Evolutionary conservation across 768 basidiomycete species (phyloP).

Genomic region (Cystobasidium tubakii): DNA sequence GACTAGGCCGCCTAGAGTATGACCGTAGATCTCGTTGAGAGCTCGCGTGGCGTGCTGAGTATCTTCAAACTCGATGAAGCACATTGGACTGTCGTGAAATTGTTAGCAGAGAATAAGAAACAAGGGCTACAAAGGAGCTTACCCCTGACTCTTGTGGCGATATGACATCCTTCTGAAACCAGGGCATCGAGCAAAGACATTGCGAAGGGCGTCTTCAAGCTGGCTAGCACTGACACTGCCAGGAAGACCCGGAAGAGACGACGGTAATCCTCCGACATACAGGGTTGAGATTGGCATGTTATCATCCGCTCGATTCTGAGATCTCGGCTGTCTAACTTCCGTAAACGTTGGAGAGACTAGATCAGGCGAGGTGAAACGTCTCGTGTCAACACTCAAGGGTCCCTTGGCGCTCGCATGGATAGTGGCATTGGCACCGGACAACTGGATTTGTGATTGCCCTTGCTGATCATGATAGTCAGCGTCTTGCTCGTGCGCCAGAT

Average conservation of each 20-base stretch:
- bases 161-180: constrained; percentile 91
- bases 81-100: constrained; percentile 81
- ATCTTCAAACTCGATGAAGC: constrained; percentile 98
- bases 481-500: neutral
- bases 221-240: constrained; percentile 64
- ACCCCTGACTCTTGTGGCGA: constrained; percentile 68
- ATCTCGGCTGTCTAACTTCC: neutral
- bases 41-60: constrained; percentile 75
- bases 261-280: constrained; percentile 97
- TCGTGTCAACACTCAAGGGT: neutral
- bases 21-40: constrained; percentile 82
- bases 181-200: constrained; percentile 68
- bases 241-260: constrained; percentile 50
- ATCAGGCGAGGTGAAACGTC: neutral
- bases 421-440: neutral
- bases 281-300: constrained; percentile 98
- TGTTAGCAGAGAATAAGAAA: neutral
- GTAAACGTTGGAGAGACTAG: constrained; percentile 17
- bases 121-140: neutral
- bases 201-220: constrained; percentile 78
- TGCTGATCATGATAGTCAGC: neutral
- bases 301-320: constrained; percentile 62
- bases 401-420: neutral
- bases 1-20: constrained; percentile 81
- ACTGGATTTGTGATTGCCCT: neutral